A percentile compares a stretch with the other conserved stretches of the same genome.
These are phyloP conservation scores for Apiosordaria backusii DNA, from an alignment of 495 filamentous ascomycete genomes.

Conservation along the genomic window DNA sequence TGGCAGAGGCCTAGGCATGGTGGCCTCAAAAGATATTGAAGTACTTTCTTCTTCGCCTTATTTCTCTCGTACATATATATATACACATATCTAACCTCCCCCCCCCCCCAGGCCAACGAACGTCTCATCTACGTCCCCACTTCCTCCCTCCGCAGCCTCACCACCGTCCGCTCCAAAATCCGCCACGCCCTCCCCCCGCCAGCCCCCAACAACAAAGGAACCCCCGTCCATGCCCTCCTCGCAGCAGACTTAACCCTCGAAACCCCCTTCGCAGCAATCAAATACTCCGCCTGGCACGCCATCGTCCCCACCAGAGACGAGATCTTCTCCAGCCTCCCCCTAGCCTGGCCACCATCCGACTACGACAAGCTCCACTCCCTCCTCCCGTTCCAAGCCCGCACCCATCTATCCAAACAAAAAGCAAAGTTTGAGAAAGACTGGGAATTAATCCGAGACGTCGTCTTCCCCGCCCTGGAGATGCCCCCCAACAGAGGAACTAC, in stretches of 20 bases:
- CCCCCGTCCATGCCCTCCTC: constrained; percentile 64
- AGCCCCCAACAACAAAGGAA: constrained; percentile 35
- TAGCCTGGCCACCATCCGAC: constrained; percentile 55
- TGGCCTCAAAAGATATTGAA: constrained; percentile 61
- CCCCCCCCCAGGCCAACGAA: constrained; percentile 44
- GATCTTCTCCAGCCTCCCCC: constrained; percentile 61
- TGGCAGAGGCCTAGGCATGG: constrained; percentile 69
- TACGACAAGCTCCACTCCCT: constrained; percentile 37
- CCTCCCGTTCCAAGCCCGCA: constrained; percentile 43
- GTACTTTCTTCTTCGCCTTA: constrained; percentile 36
- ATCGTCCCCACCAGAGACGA: constrained; percentile 62
- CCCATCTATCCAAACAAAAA: constrained; percentile 59
- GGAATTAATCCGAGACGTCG: constrained; percentile 37
- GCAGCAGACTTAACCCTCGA: constrained; percentile 66
- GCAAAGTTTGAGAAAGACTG: constrained; percentile 62
- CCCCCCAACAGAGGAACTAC: not conserved
- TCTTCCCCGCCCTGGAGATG: not conserved
- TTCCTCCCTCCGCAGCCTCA: constrained; percentile 56
- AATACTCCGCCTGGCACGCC: constrained; percentile 57
- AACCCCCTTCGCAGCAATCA: constrained; percentile 16
- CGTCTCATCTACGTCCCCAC: constrained; percentile 62
- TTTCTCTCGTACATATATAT: not conserved
- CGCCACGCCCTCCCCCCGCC: constrained; percentile 35
- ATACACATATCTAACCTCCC: not conserved
- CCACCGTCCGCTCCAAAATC: constrained; percentile 53